Evolutionary conservation across 2,329 filamentous ascomycete genomes (phyloP), one percentile per base, ranked within the genome.

Genomic region (Rasamsonia emersonii): DNA sequence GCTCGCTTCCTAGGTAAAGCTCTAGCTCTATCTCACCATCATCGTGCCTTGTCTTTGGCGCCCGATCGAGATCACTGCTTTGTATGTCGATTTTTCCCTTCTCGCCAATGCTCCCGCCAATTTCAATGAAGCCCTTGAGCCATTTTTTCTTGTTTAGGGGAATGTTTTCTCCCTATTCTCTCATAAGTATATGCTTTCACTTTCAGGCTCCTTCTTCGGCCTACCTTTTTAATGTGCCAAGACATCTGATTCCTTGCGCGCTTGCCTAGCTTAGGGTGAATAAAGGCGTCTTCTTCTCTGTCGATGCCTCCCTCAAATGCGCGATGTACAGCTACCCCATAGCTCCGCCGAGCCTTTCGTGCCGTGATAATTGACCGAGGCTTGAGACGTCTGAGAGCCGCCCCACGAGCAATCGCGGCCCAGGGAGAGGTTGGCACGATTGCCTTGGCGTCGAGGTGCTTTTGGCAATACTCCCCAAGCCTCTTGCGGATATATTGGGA

Each of bases 161-260:
- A 20, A 16, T 17, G 26, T 4, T 2, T 9, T 10, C 2, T 35
- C 27, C 5, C 28, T 30, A 27, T 35, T 5, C 17, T 9, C 14
- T 34, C 14, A 34, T 3, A 18, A 14, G 24, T 4, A 6, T 18
- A 23, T 15, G 13, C n/a, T 30, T 8, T 19, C 13, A 13, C 14
- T 14, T 23, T 15, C 6, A 7, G 15, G 6, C 11, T 5, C 2
- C n/a, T n/a, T 11, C 11, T 9, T 3, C 3, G 14, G 6, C 26
- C 14, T 26, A 38, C 36, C 15, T 18, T 35, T 13, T 28, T 38
- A 3, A 35, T 26, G 9, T 38, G 36, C 36, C 36, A 38, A 17
- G 24, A 19, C 32, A 35, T 35, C n/a, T n/a, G n/a, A 5, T 35
- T 38, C 5, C 21, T 11, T 11, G 24, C 32, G n/a, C 28, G 28